Conservation (phyloP, 345 rosid genomes). For the Hirschfeldia incana region DNA sequence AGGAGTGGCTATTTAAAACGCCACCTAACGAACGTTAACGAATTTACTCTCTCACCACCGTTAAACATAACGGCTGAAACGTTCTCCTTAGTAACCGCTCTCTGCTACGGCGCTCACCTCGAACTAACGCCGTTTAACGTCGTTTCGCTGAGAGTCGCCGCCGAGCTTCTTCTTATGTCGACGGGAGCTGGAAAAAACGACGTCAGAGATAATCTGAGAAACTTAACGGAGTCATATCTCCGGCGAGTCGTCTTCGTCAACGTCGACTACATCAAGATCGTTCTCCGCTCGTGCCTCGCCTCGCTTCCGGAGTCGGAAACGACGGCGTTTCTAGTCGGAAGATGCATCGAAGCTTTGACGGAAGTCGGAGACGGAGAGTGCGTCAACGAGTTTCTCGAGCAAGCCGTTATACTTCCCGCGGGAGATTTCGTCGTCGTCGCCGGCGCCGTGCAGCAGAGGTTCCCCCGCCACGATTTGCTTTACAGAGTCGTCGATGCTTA, state of each 20-base stretch:
- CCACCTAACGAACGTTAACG: conserved; percentile 54
- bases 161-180: conserved; percentile 60
- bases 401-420: conserved; percentile 45
- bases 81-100: conserved; percentile 56
- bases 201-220: conserved; percentile 47
- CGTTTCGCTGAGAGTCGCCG: conserved; percentile 63
- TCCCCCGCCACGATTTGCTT: conserved; percentile 63
- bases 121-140: conserved; percentile 73
- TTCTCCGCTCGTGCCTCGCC: conserved; percentile 60
- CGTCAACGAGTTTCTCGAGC: conserved; percentile 46
- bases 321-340: conserved; percentile 51
- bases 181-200: conserved; percentile 35
- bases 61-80: conserved; percentile 73
- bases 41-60: conserved; percentile 70
- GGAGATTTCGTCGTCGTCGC: conserved; percentile 55
- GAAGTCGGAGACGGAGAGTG: conserved; percentile 44
- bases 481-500: conserved; percentile 71
- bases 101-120: conserved; percentile 61
- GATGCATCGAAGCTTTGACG: conserved; percentile 55
- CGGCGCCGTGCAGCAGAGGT: conserved; percentile 52
- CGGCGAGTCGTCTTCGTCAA: conserved; percentile 45
- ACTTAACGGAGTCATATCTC: conserved; percentile 69
- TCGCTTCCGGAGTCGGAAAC: conserved; percentile 84
- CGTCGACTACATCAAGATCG: conserved; percentile 46
- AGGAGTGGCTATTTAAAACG: conserved; percentile 69